Evolutionary conservation across 2,329 filamentous ascomycete species (phyloP).

Genomic region (Aspergillus sp.): DNA sequence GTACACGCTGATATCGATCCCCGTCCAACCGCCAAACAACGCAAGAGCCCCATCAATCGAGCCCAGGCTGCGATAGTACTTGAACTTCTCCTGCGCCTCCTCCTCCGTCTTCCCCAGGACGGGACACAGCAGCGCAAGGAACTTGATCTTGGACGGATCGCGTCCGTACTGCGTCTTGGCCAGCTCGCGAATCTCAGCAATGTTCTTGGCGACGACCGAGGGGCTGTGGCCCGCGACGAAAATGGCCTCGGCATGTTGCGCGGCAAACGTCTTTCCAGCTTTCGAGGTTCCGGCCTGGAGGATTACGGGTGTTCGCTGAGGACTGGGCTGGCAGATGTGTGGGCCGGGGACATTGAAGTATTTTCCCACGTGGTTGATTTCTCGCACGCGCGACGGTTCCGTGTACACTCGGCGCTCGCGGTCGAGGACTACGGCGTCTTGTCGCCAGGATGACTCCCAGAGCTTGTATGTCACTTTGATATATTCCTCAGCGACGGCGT

Average conservation of each 20-base stretch:
- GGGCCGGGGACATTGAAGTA: constrained; percentile 68
- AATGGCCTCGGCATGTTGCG: constrained; percentile 72
- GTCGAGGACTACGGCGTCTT: constrained; percentile 67
- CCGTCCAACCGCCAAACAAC: constrained; percentile 76
- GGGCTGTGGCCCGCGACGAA: constrained; percentile 71
- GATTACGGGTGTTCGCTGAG: constrained; percentile 70
- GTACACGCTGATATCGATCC: constrained; percentile 65
- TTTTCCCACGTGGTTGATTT: constrained; percentile 69
- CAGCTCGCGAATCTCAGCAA: constrained; percentile 65
- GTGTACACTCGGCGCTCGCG: constrained; percentile 64
- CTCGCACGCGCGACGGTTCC: constrained; percentile 60
- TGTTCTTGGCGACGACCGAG: constrained; percentile 62
- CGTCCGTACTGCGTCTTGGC: constrained; percentile 60
- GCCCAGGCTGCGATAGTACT: constrained; percentile 65
- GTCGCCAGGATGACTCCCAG: constrained; percentile 68
- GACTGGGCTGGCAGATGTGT: constrained; percentile 68
- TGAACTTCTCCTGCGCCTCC: constrained; percentile 67
- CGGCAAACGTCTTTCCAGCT: constrained; percentile 68
- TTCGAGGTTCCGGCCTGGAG: constrained; percentile 72
- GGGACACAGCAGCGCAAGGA: constrained; percentile 68
- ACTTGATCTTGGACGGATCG: constrained; percentile 66
- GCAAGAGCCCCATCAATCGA: constrained; percentile 69
- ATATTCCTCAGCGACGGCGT: constrained; percentile 67
- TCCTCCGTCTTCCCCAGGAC: constrained; percentile 69
- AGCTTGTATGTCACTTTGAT: constrained; percentile 69